Base-by-base conservation (phyloP, 2,329 filamentous ascomycete genomes). In the Aspergillus fischeri region DNA sequence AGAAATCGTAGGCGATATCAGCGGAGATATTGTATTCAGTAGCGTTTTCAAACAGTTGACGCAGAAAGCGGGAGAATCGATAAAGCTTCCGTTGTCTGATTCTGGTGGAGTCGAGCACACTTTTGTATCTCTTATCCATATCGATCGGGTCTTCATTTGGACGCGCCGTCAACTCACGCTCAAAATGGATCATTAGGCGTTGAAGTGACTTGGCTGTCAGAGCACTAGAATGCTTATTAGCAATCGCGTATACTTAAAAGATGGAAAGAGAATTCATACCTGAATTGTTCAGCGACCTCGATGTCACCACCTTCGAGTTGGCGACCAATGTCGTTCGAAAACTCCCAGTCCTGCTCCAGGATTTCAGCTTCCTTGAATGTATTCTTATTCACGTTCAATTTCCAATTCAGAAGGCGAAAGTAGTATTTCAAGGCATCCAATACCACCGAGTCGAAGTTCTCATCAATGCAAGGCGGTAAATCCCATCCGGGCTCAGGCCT, bases 291-390 rank as follows among this genome's bases (percentile, higher is more conserved):
- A 1, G 94, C 94, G 45, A 97, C 94, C 76, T 97, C 93, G 44
- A 97, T 89, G 72, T 97, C 92, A 60, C 94, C 95, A 29, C 91
- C 90, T 65, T 95, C 88, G n/a, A 99, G 83, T 71, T 94, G 89
- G 51, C 90, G 86, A 27, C 93, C 94, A 56, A 99, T 91, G 66
- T 92, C 87, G 68, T 97, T 97, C 53, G 90, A 95, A 69, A 97
- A 97, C 56, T 92, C 91, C 94, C 94, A 99, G 75, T 99, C 94
- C 68, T 96, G 92, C 71, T 97, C 95, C 50, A 99, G 78, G 62
- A 99, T 89, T 79, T 99, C 94, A 6, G 94, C 94, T 74, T 99
- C 94, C 71, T 97, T 97, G 83, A 99, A 99, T 0, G 92, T 97
- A 76, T 97, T 99, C 74, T 97, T 97, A 79, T 97, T 97, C 55